Evolutionary conservation across 2,329 filamentous ascomycete genomes (phyloP), one percentile per base, ranked within the genome.

Genomic region (Talaromyces verruculosus): DNA sequence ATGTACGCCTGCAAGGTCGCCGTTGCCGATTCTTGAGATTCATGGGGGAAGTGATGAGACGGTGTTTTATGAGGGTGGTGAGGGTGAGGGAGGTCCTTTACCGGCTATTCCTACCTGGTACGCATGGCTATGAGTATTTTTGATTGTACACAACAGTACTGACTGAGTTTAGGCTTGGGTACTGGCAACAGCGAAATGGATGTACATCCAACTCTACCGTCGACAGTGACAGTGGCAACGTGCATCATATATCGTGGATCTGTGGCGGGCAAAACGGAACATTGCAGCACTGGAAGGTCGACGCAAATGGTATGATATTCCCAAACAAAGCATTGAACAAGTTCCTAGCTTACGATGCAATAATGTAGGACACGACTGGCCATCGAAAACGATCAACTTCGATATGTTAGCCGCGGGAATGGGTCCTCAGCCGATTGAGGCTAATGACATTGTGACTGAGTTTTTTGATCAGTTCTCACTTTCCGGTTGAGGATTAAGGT

Each of bases 41-140:
- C 84, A 86, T 69, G 83, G 84, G n/a, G 78, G 77, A 1, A 75
- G 69, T 2, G 84, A 86, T 70, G 73, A 68, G 3, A 82, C 78
- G 0, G 84, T 85, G 35, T 69, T 73, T 0, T 85, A 84, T 67
- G 65, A 71, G 1, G 83, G 83, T 1, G 80, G 77, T 1, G 75
- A 75, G n/a, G 77, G 81, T 2, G 76, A 78, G 2, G 78, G 78
- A 1, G 81, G 80, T 0, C 79, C 77, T 61, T 68, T 84, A 57
- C 83, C 83, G 1, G 68, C 79, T 0, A 81, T 85, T 41, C 74
- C 77, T 19, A 72, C 78, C 45, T 68, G 84, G 82, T 53, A 53
- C 7, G 7, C 30, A 33, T 33, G 30, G 7, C 30, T 33, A 33
- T 33, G 30, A 33, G 30, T 33, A 33, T 33, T 33, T 33, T 33